phyloP scores from a whole-genome alignment of 1,284 basidiomycete genomes.

The Pyrrhoderma lamaoense region DNA sequence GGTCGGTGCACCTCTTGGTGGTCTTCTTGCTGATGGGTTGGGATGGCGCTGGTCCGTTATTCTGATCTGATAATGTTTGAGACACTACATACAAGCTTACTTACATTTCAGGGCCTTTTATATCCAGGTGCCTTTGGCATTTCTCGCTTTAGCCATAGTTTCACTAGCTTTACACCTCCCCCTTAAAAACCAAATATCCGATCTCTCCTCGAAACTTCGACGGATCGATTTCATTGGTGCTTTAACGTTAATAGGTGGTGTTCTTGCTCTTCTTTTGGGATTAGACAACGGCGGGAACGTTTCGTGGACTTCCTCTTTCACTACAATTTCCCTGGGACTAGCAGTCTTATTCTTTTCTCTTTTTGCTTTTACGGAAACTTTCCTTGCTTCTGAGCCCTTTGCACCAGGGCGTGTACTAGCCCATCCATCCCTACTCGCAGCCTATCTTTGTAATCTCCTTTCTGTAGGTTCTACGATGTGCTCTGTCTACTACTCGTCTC shows the following conservation, averaged over 20 bases:
- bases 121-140: conserved; percentile 46
- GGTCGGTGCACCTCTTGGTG: conserved; percentile 51
- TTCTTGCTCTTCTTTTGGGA: conserved; percentile 48
- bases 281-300: conserved; percentile 53
- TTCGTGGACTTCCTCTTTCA: conserved; percentile 41
- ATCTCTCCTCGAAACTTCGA: conserved; percentile 40
- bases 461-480: conserved; percentile 38
- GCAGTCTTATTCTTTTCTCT: conserved; percentile 21
- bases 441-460: conserved; percentile 54
- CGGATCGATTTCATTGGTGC: conserved; percentile 56
- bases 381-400: conserved; percentile 48
- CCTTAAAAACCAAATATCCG: conserved; percentile 26
- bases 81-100: not conserved
- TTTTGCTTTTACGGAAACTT: conserved; percentile 33
- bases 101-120: conserved; percentile 43
- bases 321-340: conserved; percentile 24
- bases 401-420: conserved; percentile 47
- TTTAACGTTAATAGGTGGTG: conserved; percentile 39
- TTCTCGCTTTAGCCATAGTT: conserved; percentile 48
- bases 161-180: conserved; percentile 44
- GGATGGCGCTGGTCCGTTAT: conserved; percentile 55
- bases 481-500: conserved; percentile 45
- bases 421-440: conserved; percentile 42
- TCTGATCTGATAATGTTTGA: not conserved
- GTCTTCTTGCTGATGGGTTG: conserved; percentile 49